Base-by-base conservation (phyloP, 2,329 filamentous ascomycete genomes). In the Ceratocystis harringtonii region DNA sequence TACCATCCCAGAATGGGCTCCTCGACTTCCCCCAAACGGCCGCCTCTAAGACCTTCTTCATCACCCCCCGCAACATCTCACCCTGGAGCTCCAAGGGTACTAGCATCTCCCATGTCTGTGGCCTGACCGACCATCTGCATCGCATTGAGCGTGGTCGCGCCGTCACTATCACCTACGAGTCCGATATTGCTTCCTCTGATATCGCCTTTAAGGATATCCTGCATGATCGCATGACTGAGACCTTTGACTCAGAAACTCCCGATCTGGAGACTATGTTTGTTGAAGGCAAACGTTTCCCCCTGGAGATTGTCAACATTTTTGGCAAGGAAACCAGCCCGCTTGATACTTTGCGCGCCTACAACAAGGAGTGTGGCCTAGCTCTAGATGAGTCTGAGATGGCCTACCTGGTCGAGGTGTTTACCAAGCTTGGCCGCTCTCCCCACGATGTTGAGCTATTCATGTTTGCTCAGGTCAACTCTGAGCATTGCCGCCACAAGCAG, bases 381-480 rank as follows among this genome's bases (percentile, higher is more conserved):
- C 81, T 99, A 67, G 92, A 97, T 74, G 81, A 85, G 66, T 86
- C 87, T 7, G 92, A 99, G 74, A 95, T 97, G 74, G 86, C 95
- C 67, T 97, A 99, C 72, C 81, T 99, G 48, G 89, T 96, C n/a
- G 85, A 91, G 70, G 72, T 73, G 61, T 75, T 74, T 69, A 72
- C 72, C 66, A 70, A 71, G 67, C 72, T 75, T 19, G 83, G 84
- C 69, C 79, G 86, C 62, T 78, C 84, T 62, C 80, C 80, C 74
- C 66, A 91, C 68, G 94, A 97, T 74, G 89, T 97, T 57, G 94
- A 99, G 77, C 81, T 97, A 25, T 97, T 97, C 80, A 97, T 97
- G 94, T 99, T 97, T 75, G 92, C 92, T 17, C 94, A 99, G 77
- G 92, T 99, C 74, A 97, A 97, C 79, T 97, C 92, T 2, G 94